Base-by-base conservation (phyloP, 2,329 filamentous ascomycete species). In the Gnomoniopsis smithogilvyi region DNA sequence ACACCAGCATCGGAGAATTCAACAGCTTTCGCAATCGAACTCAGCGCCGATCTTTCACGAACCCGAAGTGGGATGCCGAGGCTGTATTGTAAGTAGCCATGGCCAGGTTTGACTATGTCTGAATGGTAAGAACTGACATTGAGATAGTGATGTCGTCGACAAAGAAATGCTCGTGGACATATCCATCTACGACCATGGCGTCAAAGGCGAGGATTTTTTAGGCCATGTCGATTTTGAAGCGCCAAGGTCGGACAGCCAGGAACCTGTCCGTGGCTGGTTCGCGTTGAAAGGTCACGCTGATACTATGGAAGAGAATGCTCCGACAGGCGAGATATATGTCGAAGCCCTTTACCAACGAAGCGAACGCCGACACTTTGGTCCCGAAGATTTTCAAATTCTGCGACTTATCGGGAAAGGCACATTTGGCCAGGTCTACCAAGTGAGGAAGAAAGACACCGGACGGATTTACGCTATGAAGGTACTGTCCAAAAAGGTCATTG, bases 401-500 rank as follows among this genome's bases (percentile, higher is more conserved):
- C 95, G 96, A 73, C 85, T 99, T 58, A 98, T 99, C 65, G 95
- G 95, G 63, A 98, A 98, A 76, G 95, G 95, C 56, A 99, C 95
- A 0, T 99, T 99, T 71, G 95, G 95, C 1, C 95, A 99, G 73
- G 95, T 99, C 2, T 99, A 98, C 72, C 95, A 99, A 73, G 95
- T 99, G 7, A 89, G 92, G 67, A 99, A 99, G 83, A 95, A 91
- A 79, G 95, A 99, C 72, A 97, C 94, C 0, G 87, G 88, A 68
- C 88, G 95, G 48, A 97, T 99, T 62, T 99, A 99, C 70, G 95
- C 95, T 63, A 99, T 99, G 95, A 99, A 99, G 75, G 94, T 99
- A 1, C 80, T 99, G 34, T 97, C 95, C 53, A 99, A 99, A 82
- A 99, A 99, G 80, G 95, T 99, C 55, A 99, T 99, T 69, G 95